Conservation (phyloP, 352 stramenopile genomes). For the Pythium chondricola region DNA sequence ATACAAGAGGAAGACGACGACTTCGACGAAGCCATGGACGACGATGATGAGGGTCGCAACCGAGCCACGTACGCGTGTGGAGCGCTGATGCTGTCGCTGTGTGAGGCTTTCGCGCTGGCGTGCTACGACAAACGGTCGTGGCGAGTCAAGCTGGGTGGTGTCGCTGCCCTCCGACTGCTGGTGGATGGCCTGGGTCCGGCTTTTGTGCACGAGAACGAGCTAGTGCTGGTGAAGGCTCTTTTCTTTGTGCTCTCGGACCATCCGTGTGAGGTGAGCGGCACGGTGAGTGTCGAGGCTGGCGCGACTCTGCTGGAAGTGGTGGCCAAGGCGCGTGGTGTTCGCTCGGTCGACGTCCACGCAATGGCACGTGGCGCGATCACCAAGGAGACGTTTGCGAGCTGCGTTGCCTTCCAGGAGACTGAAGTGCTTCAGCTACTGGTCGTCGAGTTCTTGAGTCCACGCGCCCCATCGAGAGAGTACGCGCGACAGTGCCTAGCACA, state of each 20-base stretch:
- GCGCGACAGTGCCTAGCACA: conserved; percentile 65
- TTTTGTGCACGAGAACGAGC: conserved; percentile 85
- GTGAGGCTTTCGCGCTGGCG: conserved; percentile 73
- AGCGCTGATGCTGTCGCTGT: conserved; percentile 70
- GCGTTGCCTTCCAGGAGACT: conserved; percentile 74
- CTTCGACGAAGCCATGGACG: too few species aligned
- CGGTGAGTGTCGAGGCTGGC: conserved; percentile 65
- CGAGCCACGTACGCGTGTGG: conserved; percentile 49
- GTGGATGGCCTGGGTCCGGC: conserved; percentile 55
- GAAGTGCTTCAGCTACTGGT: conserved; percentile 86
- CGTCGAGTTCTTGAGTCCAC: conserved; percentile 80
- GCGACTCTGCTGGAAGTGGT: conserved; percentile 52
- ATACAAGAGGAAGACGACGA: conserved; percentile 20
- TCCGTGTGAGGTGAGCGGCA: conserved; percentile 73
- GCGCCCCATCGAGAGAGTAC: conserved; percentile 55
- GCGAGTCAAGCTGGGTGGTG: conserved; percentile 76
- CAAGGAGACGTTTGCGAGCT: conserved; percentile 60
- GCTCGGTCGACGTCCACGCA: conserved; percentile 27
- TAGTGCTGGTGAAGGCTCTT: conserved; percentile 76
- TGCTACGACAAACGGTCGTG: conserved; percentile 86
- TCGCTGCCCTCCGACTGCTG: conserved; percentile 60
- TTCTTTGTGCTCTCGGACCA: conserved; percentile 88
- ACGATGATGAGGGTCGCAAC: conserved; percentile 1
- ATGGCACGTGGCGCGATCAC: conserved; percentile 29
- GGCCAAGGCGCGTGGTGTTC: conserved; percentile 48